Percentiles rank a stretch among this genome's conserved stretches.
These are phyloP conservation scores for Papiliotrema nemorosa DNA, from an alignment of 1,284 basidiomycete species.

Conservation along the genomic window DNA sequence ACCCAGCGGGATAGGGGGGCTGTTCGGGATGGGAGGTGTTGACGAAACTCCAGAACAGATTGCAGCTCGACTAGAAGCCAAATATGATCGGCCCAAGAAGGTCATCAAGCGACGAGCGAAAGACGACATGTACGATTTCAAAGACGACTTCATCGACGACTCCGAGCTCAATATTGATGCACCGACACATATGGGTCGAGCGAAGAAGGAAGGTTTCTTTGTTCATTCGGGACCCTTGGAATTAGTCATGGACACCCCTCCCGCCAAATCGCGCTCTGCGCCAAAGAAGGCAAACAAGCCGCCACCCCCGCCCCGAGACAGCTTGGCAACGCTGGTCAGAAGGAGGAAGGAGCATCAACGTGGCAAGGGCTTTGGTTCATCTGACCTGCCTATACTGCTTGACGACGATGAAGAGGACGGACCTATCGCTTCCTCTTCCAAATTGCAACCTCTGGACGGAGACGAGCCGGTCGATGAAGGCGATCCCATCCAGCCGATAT, in stretches of 20 bases:
- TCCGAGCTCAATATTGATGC: slow-evolving; percentile 87
- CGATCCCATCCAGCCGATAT: background rate
- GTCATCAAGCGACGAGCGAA: slow-evolving; percentile 58
- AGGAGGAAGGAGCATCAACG: background rate
- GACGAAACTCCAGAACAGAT: background rate
- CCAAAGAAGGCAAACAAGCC: background rate
- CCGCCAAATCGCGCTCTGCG: background rate
- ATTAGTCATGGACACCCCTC: slow-evolving; percentile 49
- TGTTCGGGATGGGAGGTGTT: background rate
- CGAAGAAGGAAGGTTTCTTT: slow-evolving; percentile 91
- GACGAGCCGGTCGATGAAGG: background rate
- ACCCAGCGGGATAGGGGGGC: too few species aligned
- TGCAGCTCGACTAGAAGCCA: background rate
- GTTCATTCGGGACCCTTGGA: slow-evolving; percentile 82
- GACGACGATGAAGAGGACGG: background rate
- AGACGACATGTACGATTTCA: slow-evolving; percentile 76
- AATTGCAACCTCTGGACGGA: background rate
- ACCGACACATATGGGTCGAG: slow-evolving; percentile 85
- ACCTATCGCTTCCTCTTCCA: background rate
- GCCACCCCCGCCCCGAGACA: background rate
- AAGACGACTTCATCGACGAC: slow-evolving; percentile 96
- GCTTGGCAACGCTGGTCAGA: background rate
- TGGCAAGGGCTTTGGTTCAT: too few species aligned
- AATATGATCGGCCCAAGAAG: background rate
- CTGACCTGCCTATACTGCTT: background rate